Evolutionary conservation across 176 grass and related monocot genomes (phyloP), one percentile per base, ranked within the genome.

Genomic region (Bromus sterilis): DNA sequence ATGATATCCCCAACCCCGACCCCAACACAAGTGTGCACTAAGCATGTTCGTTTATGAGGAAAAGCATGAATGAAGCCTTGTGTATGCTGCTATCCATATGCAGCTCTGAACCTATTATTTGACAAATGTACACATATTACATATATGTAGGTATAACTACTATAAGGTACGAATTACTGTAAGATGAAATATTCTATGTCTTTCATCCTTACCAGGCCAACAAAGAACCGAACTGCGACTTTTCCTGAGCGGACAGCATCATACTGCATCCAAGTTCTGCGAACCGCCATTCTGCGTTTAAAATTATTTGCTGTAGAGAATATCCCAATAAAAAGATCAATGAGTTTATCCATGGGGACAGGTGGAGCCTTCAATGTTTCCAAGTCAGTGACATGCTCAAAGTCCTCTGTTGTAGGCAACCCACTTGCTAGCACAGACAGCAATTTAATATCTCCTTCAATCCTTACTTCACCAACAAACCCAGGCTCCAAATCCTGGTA

Each of bases 231-330:
- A 24, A 96, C 89, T 61, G 62, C 83, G 55, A 90, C 97, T 11
- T 88, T 89, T 80, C 91, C 91, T 71, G 80, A 92, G 14, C 87
- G 86, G 46, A 99, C 93, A 90, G 40, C 82, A 78, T 99, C 97
- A 72, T 95, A 99, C 42, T 99, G 97, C 97, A 99, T 96, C 97
- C 97, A 99, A 34, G 91, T 99, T 83, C 97, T 93, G 65, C 97
- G 87, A 85, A 99, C 91, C 1, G 97, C 90, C 97, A 99, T 99
- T 82, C 97, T 90, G 7, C 71, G 88, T 83, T 96, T 99, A 86
- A 99, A 99, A 92, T 99, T 99, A 83, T 99, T 99, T 58, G 93
- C 93, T 61, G 93, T 96, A 60, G 97, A 99, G 86, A 99, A 96
- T 58, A 94, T 77, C 70, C 97, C 97, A 51, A 96, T 87, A 75